Conservation (phyloP, 1,284 basidiomycete genomes). For the Somion occarium region DNA sequence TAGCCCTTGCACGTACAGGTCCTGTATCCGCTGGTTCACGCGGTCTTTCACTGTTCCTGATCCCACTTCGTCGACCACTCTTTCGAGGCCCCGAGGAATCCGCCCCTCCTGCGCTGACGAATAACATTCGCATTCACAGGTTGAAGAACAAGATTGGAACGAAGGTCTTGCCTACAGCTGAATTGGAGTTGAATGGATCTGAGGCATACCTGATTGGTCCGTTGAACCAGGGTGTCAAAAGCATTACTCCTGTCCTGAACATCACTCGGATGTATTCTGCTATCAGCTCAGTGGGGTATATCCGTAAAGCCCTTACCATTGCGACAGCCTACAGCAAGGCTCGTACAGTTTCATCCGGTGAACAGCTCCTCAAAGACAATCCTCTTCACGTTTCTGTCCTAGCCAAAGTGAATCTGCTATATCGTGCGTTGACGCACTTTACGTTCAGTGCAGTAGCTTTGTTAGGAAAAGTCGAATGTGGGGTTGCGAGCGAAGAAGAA, state of each 20-base stretch:
- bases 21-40: constrained; percentile 46
- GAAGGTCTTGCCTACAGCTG: constrained; percentile 72
- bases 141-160: constrained; percentile 82
- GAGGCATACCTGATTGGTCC: constrained; percentile 64
- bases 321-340: constrained; percentile 59
- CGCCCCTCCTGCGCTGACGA: constrained; percentile 46
- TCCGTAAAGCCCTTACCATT: constrained; percentile 62
- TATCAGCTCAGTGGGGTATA: constrained; percentile 47
- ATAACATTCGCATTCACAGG: constrained; percentile 69
- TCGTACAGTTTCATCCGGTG: constrained; percentile 48
- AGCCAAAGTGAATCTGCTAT: constrained; percentile 50
- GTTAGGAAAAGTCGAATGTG: constrained; percentile 60
- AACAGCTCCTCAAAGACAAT: constrained; percentile 44
- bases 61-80: constrained; percentile 57
- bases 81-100: constrained; percentile 34
- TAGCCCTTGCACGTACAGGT: constrained; percentile 71
- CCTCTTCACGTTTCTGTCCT: constrained; percentile 63
- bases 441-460: constrained; percentile 54
- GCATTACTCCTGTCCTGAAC: constrained; percentile 69
- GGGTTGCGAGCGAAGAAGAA: constrained; percentile 44
- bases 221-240: constrained; percentile 61
- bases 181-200: constrained; percentile 60
- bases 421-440: constrained; percentile 64
- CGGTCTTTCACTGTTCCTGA: constrained; percentile 67
- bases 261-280: constrained; percentile 74